These are phyloP conservation scores for Colletotrichum echinochloae DNA, from an alignment of 2,329 filamentous ascomycete species.

Conservation along the genomic window DNA sequence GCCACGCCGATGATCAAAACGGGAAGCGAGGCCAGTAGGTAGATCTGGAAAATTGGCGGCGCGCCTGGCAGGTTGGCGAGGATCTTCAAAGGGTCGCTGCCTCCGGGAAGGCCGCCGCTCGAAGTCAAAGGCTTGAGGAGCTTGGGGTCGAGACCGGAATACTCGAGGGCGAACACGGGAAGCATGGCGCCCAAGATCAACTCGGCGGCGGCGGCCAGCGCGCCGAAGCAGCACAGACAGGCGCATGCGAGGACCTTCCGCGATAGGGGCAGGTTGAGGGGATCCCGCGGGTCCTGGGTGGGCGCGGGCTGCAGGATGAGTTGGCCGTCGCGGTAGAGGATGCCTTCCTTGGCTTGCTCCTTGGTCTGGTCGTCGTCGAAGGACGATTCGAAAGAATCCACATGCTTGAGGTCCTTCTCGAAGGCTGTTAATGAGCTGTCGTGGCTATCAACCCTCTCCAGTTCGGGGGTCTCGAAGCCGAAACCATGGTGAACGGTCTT, in stretches of 20 bases:
- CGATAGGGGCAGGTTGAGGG: constrained; percentile 22
- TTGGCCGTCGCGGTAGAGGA: constrained; percentile 24
- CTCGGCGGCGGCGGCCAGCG: constrained; percentile 45
- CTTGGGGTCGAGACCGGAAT: constrained; percentile 47
- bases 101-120: constrained; percentile 41
- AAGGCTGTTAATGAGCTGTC: not conserved
- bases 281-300: constrained; percentile 26
- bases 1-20: constrained; percentile 50
- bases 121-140: constrained; percentile 43
- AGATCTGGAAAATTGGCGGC: constrained; percentile 46
- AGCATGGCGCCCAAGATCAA: constrained; percentile 47
- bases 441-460: not conserved
- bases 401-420: not conserved
- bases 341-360: constrained; percentile 2
- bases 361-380: not conserved
- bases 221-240: constrained; percentile 43
- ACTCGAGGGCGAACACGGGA: constrained; percentile 51
- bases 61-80: constrained; percentile 43
- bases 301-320: constrained; percentile 29
- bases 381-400: not conserved
- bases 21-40: constrained; percentile 50
- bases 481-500: not conserved
- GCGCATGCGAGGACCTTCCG: constrained; percentile 16
- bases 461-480: not conserved
- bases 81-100: constrained; percentile 41